Evolutionary conservation across 2,329 filamentous ascomycete species (phyloP).

Genomic region (Claviceps maximensis): DNA sequence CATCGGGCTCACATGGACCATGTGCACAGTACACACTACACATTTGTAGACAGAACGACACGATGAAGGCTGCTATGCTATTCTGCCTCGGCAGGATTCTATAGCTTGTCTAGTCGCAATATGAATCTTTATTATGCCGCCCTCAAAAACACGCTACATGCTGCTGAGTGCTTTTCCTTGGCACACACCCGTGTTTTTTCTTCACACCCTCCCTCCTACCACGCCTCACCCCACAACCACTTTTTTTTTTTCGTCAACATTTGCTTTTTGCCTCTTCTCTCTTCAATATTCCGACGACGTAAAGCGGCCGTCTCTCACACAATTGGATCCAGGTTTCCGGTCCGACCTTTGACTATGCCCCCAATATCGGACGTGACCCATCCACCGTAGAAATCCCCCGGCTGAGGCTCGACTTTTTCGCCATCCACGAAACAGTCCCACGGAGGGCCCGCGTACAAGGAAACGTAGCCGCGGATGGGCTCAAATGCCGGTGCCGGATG

Average conservation of each 20-base stretch:
- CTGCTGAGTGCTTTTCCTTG: too few relatives aligned
- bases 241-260: neutral
- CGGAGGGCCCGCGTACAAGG: slow-evolving; percentile 46
- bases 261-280: neutral
- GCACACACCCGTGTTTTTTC: too few relatives aligned
- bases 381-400: slow-evolving; percentile 50
- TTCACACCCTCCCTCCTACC: too few relatives aligned
- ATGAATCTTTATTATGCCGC: too few relatives aligned
- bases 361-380: slow-evolving; percentile 50
- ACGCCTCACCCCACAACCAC: neutral
- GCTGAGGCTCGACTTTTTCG: slow-evolving; percentile 44
- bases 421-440: slow-evolving; percentile 52
- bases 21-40: too few relatives aligned
- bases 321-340: slow-evolving; percentile 26
- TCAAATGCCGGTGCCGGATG: slow-evolving; percentile 37
- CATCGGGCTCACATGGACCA: too few relatives aligned
- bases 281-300: neutral
- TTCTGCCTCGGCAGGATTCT: too few relatives aligned
- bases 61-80: too few relatives aligned
- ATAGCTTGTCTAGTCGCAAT: too few relatives aligned
- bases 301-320: slow-evolving; percentile 9
- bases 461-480: slow-evolving; percentile 40
- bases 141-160: too few relatives aligned
- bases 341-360: slow-evolving; percentile 32
- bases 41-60: too few relatives aligned